Percentiles rank a stretch among this genome's conserved stretches.
Evolutionary conservation across 306 rosid genomes (phyloP).

Genomic region (Acacia acuminata): DNA sequence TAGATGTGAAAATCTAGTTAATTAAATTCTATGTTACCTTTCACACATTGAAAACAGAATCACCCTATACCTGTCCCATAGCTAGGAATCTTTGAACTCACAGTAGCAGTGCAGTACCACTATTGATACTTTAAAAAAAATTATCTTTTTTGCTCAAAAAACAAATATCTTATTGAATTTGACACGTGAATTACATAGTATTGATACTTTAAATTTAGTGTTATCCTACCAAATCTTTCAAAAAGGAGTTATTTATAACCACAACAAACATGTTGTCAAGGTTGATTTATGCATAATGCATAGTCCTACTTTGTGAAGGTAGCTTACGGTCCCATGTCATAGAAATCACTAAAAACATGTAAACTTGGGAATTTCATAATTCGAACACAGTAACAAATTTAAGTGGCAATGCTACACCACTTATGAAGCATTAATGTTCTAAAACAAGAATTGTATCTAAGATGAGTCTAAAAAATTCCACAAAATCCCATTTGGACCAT

Average conservation of each 20-base stretch:
- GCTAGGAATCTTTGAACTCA: neutral
- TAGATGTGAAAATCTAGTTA: too few species aligned
- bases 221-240: neutral
- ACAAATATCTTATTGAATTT: neutral
- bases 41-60: too few species aligned
- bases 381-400: neutral
- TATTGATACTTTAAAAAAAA: neutral
- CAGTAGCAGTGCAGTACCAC: neutral
- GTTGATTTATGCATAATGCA: neutral
- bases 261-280: neutral
- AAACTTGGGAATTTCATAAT: neutral
- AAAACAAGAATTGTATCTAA: neutral
- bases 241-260: neutral
- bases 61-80: constrained; percentile 28
- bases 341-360: neutral
- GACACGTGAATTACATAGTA: neutral
- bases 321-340: neutral
- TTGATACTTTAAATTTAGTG: neutral
- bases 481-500: too few species aligned
- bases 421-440: neutral
- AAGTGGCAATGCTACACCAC: neutral
- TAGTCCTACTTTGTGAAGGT: neutral
- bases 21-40: too few species aligned
- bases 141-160: neutral
- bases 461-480: neutral